phyloP scores from a whole-genome alignment of 805 yeast species.

The Tanozyma kutaoensis region DNA sequence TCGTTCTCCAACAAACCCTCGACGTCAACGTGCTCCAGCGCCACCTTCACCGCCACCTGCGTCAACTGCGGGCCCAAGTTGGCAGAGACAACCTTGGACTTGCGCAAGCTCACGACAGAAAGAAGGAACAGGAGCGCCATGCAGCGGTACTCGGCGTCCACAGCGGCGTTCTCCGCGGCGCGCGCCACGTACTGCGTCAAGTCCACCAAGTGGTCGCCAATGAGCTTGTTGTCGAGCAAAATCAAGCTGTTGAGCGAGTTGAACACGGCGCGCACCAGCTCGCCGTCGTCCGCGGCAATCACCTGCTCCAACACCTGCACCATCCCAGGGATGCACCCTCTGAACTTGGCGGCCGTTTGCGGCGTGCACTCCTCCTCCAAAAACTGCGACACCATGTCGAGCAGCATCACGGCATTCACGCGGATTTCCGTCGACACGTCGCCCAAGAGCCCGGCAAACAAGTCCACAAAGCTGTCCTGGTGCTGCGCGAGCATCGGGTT shows the following conservation, averaged over 20 bases:
- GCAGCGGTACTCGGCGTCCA: constrained; percentile 73
- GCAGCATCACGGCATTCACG: constrained; percentile 69
- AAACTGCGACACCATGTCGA: constrained; percentile 56
- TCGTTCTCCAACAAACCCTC: constrained; percentile 68
- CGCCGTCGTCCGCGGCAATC: constrained; percentile 57
- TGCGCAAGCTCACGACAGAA: constrained; percentile 67
- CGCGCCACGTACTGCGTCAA: constrained; percentile 65
- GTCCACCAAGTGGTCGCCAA: constrained; percentile 61
- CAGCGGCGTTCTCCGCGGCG: constrained; percentile 47
- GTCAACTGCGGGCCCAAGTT: constrained; percentile 79
- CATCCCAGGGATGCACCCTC: constrained; percentile 62
- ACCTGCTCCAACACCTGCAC: constrained; percentile 70
- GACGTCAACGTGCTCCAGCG: constrained; percentile 63
- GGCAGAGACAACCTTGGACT: constrained; percentile 63
- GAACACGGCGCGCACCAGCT: constrained; percentile 61
- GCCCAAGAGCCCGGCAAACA: constrained; percentile 60
- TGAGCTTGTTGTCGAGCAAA: constrained; percentile 60
- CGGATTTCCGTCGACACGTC: constrained; percentile 60
- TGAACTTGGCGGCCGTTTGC: constrained; percentile 39
- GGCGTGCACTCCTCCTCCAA: constrained; percentile 41
- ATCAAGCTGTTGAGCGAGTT: constrained; percentile 75
- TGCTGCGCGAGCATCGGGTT: constrained; percentile 43
- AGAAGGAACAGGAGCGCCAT: constrained; percentile 78
- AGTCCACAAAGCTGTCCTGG: constrained; percentile 52
- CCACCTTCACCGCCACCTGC: constrained; percentile 57